These are phyloP conservation scores for Trichophaea hybrida DNA, from an alignment of 2,329 filamentous ascomycete species.

Conservation along the genomic window DNA sequence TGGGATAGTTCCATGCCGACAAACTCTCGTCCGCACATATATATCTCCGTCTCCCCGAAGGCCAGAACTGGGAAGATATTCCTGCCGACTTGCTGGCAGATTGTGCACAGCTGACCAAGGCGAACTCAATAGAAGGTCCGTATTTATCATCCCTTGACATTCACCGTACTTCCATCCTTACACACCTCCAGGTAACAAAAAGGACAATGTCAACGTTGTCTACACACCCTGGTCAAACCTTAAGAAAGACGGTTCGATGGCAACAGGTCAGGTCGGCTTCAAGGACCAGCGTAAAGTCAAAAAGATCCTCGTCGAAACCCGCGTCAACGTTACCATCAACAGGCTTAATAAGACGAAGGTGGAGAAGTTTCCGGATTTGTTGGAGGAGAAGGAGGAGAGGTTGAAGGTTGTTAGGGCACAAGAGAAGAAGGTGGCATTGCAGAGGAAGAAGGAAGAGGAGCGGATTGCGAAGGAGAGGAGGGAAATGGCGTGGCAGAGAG, in stretches of 20 bases:
- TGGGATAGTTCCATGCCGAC: conserved; percentile 74
- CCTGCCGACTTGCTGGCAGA: conserved; percentile 61
- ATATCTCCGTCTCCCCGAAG: conserved; percentile 71
- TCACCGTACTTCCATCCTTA: not conserved
- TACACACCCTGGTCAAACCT: conserved; percentile 98
- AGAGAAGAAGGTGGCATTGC: conserved; percentile 49
- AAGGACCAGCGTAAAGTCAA: conserved; percentile 78
- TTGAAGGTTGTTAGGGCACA: conserved; percentile 55
- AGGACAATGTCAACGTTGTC: conserved; percentile 90
- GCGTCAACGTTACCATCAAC: conserved; percentile 87
- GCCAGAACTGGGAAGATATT: conserved; percentile 71
- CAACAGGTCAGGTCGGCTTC: conserved; percentile 85
- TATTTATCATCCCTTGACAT: not conserved
- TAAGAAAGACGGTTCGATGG: conserved; percentile 91
- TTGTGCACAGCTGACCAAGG: conserved; percentile 94
- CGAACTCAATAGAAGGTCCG: conserved; percentile 89
- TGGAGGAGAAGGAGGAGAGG: conserved; percentile 65
- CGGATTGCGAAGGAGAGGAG: conserved; percentile 62
- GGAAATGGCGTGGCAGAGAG: conserved; percentile 84
- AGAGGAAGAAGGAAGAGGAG: conserved; percentile 61
- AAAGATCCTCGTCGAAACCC: conserved; percentile 60
- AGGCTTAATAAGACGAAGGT: conserved; percentile 93
- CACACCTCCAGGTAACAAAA: conserved; percentile 67
- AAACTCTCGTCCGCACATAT: conserved; percentile 95
- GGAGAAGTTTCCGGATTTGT: conserved; percentile 73